Conservation (phyloP, 2,329 filamentous ascomycete genomes). For the Botryotinia convoluta region DNA sequence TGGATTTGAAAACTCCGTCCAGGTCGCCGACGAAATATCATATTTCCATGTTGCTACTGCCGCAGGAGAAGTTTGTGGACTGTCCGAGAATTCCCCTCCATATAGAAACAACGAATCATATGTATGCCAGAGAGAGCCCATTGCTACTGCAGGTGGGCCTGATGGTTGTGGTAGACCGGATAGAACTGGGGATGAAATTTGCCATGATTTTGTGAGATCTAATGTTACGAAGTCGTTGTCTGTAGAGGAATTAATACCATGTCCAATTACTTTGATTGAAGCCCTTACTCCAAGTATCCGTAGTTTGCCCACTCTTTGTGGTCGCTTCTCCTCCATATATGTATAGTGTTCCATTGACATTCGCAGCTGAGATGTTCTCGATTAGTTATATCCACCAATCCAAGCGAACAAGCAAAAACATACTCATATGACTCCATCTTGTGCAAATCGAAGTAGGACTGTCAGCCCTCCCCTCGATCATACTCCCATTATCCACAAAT, state of each 20-base stretch:
- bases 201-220: conserved; percentile 73
- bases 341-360: conserved; percentile 73
- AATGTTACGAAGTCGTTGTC: conserved; percentile 70
- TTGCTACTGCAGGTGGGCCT: conserved; percentile 67
- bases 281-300: conserved; percentile 66
- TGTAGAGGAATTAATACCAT: conserved; percentile 33
- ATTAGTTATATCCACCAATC: background rate
- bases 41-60: conserved; percentile 70
- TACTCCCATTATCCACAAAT: conserved; percentile 35
- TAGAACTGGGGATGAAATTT: conserved; percentile 60
- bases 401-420: conserved; percentile 25
- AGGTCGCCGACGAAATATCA: conserved; percentile 55
- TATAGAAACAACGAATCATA: conserved; percentile 69
- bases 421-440: conserved; percentile 64
- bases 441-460: conserved; percentile 58
- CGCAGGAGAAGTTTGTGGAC: conserved; percentile 53
- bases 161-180: conserved; percentile 61
- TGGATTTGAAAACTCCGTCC: conserved; percentile 62
- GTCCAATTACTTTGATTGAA: background rate
- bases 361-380: conserved; percentile 45
- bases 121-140: conserved; percentile 76
- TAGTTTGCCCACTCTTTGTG: conserved; percentile 53
- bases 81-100: conserved; percentile 70
- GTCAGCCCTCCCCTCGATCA: conserved; percentile 43
- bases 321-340: conserved; percentile 71